Base-by-base conservation (phyloP, 371 early-diverging fungal genomes). In the Furculomyces boomerangus region DNA sequence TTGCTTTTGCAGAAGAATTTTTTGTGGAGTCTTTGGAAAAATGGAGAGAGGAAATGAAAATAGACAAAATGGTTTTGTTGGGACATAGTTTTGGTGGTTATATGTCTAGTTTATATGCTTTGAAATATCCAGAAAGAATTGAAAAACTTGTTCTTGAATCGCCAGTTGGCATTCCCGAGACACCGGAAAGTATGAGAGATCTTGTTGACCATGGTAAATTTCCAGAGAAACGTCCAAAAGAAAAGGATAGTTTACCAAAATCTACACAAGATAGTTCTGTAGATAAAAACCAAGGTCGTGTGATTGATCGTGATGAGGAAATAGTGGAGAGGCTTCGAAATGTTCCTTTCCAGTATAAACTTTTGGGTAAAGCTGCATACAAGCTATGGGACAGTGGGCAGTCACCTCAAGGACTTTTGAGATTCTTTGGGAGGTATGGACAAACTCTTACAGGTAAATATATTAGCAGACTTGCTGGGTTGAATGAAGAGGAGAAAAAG, bases 21-120 rank as follows among this genome's bases (percentile, higher is more conserved):
- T 96, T 93, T 74, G 79, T 96, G 32, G 84, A 88, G 37, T 81
- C 87, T 22, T 70, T 96, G 37, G 96, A 96, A 59, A 76, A 79
- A 52, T 93, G 94, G 96, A 77, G 94, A 29, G 59, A 78, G 51
- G 67, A 69, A 28, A 74, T 86, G 43, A 75, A 80, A 14, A 73
- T 93, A 37, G 82, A 88, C 39, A 82, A 78, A 57, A 83, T 91
- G 84, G 78, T 80, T 7, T 63, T 93, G 48, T 65, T 81, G 44
- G 94, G 91, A 0, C 89, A 89, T 62, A 84, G 83, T 24, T 64
- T 90, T 25, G 89, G 89, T 29, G 96, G 93, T 1, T 95, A 93
- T 62, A 78, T 96, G 61, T 76, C 84, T 1, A 60, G 84, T 0
- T 76, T 79, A 13, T 96, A 96, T 61, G 86, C 93, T 1, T 66